Evolutionary conservation across 1,284 basidiomycete species (phyloP).

Genomic region (Vanrija humicola): DNA sequence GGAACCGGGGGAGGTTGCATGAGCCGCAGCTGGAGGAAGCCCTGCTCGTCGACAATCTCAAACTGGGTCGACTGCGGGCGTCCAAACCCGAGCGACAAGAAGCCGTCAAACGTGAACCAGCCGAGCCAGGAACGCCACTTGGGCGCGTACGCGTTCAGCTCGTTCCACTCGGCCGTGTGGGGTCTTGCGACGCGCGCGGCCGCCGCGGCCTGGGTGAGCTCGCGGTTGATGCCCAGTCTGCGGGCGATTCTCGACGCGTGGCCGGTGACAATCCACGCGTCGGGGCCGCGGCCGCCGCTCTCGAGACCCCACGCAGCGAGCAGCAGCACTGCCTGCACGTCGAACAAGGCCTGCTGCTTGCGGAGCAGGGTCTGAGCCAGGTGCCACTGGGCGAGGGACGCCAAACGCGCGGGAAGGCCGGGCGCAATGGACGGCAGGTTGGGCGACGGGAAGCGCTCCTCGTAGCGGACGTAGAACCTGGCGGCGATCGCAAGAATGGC

Average conservation of each 20-base stretch:
- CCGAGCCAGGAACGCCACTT: slow-evolving; percentile 36
- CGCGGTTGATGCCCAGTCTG: slow-evolving; percentile 25
- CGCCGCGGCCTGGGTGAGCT: slow-evolving; percentile 24
- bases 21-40: slow-evolving; percentile 24
- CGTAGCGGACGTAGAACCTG: slow-evolving; percentile 26
- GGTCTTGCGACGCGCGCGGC: slow-evolving; percentile 17
- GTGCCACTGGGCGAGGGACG: slow-evolving; percentile 35
- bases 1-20: slow-evolving; percentile 20
- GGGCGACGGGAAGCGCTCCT: no score
- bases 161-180: slow-evolving; percentile 21
- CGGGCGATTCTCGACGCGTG: slow-evolving; percentile 30
- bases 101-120: slow-evolving; percentile 34
- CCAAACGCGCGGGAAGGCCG: slow-evolving; percentile 21
- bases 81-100: slow-evolving; percentile 33
- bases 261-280: slow-evolving; percentile 39
- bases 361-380: slow-evolving; percentile 33
- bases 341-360: slow-evolving; percentile 35
- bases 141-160: slow-evolving; percentile 27
- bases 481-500: slow-evolving; percentile 30
- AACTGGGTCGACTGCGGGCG: slow-evolving; percentile 29
- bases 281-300: slow-evolving; percentile 31
- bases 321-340: slow-evolving; percentile 39
- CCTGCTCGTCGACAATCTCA: slow-evolving; percentile 27
- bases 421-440: slow-evolving; percentile 16
- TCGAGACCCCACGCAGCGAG: slow-evolving; percentile 39